These are phyloP conservation scores for Verticillium tricorpus DNA, from an alignment of 2,329 filamentous ascomycete species.

Conservation along the genomic window DNA sequence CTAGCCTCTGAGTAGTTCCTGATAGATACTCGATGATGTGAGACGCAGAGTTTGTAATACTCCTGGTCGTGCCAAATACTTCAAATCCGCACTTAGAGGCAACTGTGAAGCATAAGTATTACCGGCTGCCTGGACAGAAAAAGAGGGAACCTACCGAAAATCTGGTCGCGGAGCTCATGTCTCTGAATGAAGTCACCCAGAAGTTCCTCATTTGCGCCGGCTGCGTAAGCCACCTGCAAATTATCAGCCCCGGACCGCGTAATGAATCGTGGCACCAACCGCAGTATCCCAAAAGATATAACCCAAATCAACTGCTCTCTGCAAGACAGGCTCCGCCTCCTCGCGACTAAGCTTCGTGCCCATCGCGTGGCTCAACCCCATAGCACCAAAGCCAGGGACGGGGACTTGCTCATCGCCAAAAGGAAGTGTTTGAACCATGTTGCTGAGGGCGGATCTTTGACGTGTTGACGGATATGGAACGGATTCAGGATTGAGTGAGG, in stretches of 20 bases:
- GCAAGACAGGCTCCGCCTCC: slow-evolving; percentile 41
- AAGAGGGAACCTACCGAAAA: slow-evolving; percentile 31
- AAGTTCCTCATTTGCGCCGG: slow-evolving; percentile 44
- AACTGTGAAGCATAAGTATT: slow-evolving; percentile 22
- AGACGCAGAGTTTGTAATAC: slow-evolving; percentile 36
- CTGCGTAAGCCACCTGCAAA: slow-evolving; percentile 36
- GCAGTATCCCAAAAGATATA: slow-evolving; percentile 42
- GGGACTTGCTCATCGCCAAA: slow-evolving; percentile 33
- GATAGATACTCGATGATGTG: slow-evolving; percentile 45
- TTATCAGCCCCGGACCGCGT: neutral
- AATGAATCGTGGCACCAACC: slow-evolving; percentile 17
- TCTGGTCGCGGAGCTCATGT: slow-evolving; percentile 42
- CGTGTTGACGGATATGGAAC: no score
- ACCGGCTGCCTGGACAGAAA: neutral
- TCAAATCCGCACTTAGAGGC: slow-evolving; percentile 44
- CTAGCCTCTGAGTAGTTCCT: slow-evolving; percentile 42
- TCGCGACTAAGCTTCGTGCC: slow-evolving; percentile 36
- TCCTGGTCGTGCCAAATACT: slow-evolving; percentile 24
- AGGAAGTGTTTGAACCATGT: slow-evolving; percentile 34
- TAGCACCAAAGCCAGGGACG: slow-evolving; percentile 42
- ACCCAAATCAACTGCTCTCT: slow-evolving; percentile 42
- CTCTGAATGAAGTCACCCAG: slow-evolving; percentile 45
- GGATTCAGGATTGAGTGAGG: no score
- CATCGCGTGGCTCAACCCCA: slow-evolving; percentile 40
- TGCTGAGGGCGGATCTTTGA: neutral